Evolutionary conservation across 768 basidiomycete species (phyloP), one percentile per base, ranked within the genome.

Genomic region (Coprinopsis strossmayeri): DNA sequence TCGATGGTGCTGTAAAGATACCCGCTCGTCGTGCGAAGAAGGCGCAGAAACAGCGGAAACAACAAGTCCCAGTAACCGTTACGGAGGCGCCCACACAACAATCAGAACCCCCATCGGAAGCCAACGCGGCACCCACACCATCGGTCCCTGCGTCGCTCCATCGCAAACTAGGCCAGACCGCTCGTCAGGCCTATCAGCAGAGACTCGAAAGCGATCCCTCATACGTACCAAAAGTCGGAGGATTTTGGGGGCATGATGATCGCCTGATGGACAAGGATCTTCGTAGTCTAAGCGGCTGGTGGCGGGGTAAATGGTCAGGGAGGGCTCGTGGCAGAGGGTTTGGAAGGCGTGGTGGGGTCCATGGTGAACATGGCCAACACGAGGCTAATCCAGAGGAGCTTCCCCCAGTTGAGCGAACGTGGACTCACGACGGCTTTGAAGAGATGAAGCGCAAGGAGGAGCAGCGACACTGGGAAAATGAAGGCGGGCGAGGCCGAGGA

Each of bases 211-310:
- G 67, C 10, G 93, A 96, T 61, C 92, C 93, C 1, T 88, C 90
- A 1, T 92, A 84, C 62, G 87, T 91, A 24, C 93, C 93, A 20
- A 86, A 82, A 21, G 87, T 94, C 20, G 93, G 93, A 47, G 85
- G 84, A 53, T 96, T 96, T 61, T 96, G 91, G 91, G 84, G 88
- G 3, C 93, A 96, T 61, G 93, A 96, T 63, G 92, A 95, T 62
- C 83, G 93, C 40, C 69, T 92, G 47, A 69, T 91, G 61, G 85
- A 89, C 64, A 88, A 88, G 63, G 82, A 88, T 52, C 65, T 90
- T 34, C 79, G 91, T 34, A 85, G 83, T 60, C 66, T 93, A 38
- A 91, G 87, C 66, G 81, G 80, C 1, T 92, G 89, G 90, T 92
- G 91, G 90, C 73, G 87, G 49, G 87, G 83, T 34, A 76, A 78